Percentiles rank a stretch among this genome's conserved stretches.
These are phyloP conservation scores for Colletotrichum spaethianum DNA, from an alignment of 2,329 filamentous ascomycete genomes.

Conservation along the genomic window DNA sequence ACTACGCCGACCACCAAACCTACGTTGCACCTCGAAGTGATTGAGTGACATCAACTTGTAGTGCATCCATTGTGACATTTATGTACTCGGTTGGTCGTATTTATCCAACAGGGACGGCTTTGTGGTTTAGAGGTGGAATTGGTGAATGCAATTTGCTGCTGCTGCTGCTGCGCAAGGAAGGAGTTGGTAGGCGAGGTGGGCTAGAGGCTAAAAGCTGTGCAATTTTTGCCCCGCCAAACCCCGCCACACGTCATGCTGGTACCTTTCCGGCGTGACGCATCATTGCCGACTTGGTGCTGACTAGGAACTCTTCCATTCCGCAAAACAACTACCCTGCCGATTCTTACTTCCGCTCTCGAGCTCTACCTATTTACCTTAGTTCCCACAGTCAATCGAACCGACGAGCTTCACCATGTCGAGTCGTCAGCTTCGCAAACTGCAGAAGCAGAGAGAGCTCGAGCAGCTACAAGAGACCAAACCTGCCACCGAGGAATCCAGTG, in stretches of 20 bases:
- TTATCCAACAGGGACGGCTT: too few relatives aligned
- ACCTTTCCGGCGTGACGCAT: conserved; percentile 39
- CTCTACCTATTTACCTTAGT: neutral
- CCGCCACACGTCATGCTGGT: conserved; percentile 42
- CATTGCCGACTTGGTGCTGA: neutral
- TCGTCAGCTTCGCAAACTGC: conserved; percentile 66
- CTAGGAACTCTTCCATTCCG: conserved; percentile 1
- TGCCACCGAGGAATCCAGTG: conserved; percentile 49
- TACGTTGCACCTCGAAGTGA: neutral
- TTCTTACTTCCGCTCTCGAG: neutral
- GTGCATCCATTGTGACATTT: too few relatives aligned
- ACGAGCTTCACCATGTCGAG: conserved; percentile 60
- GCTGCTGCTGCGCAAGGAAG: neutral
- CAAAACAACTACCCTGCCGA: neutral
- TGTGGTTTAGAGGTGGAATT: too few relatives aligned
- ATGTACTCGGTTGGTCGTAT: neutral
- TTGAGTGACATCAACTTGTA: neutral
- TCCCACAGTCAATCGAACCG: neutral
- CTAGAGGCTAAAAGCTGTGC: neutral
- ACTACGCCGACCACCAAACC: neutral
- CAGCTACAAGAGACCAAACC: conserved; percentile 45
- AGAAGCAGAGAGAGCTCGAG: conserved; percentile 64
- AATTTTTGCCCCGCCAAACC: conserved; percentile 37
- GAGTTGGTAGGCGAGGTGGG: neutral
- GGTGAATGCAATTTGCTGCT: neutral